A percentile compares a stretch with the other conserved stretches of the same genome.
Conservation (phyloP, 257 asterid species). For the Sherardia arvensis region DNA sequence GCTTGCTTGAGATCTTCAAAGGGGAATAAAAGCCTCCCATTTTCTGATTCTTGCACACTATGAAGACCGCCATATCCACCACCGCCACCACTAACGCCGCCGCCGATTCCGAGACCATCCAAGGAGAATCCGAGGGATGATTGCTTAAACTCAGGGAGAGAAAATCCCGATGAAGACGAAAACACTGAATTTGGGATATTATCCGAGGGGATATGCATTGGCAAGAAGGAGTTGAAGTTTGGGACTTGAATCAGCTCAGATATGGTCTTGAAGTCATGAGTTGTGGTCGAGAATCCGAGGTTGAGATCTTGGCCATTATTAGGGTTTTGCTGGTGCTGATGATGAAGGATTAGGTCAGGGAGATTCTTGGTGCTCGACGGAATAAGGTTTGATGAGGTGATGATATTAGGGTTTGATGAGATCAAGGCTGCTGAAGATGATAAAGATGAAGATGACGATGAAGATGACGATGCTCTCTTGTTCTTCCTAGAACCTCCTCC, state of each 20-base stretch:
- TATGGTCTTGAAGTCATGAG: slow-evolving; percentile 44
- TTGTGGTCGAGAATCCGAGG: slow-evolving; percentile 38
- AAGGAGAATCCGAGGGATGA: slow-evolving; percentile 48
- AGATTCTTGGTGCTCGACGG: slow-evolving; percentile 43
- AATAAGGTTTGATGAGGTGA: slow-evolving; percentile 6
- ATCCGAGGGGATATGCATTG: slow-evolving; percentile 27
- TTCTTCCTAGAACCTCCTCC: slow-evolving; percentile 85
- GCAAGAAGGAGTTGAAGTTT: slow-evolving; percentile 41
- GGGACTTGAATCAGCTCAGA: slow-evolving; percentile 56
- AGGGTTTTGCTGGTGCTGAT: slow-evolving; percentile 41
- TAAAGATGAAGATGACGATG: slow-evolving; percentile 10
- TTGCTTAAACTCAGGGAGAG: slow-evolving; percentile 33
- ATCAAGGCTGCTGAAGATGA: background rate
- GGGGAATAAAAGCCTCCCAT: slow-evolving; percentile 57
- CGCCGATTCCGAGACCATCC: slow-evolving; percentile 60
- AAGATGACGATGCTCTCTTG: slow-evolving; percentile 34
- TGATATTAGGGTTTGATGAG: background rate
- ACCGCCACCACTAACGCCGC: slow-evolving; percentile 22
- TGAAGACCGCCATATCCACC: slow-evolving; percentile 31
- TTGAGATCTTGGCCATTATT: slow-evolving; percentile 61
- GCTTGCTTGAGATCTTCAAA: slow-evolving; percentile 55
- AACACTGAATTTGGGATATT: slow-evolving; percentile 19
- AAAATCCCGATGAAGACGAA: slow-evolving; percentile 24
- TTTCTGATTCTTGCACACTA: slow-evolving; percentile 35
- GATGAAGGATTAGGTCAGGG: slow-evolving; percentile 30